These are phyloP conservation scores for Penicillium sp. DNA, from an alignment of 2,329 filamentous ascomycete genomes.

Conservation along the genomic window DNA sequence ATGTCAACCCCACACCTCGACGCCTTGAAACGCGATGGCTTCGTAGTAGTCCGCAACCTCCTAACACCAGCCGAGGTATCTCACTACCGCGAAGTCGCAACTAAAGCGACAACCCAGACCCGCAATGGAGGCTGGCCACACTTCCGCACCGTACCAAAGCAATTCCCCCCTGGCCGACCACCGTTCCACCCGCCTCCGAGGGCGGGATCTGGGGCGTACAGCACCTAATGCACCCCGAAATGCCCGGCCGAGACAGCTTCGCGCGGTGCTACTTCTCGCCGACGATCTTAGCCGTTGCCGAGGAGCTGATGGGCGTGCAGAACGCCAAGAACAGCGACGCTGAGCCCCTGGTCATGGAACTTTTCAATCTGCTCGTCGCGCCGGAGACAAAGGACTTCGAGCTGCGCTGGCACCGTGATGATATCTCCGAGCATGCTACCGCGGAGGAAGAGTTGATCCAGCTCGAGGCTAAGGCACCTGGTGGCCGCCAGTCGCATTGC, in stretches of 20 bases:
- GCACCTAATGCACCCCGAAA: conserved; percentile 73
- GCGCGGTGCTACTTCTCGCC: conserved; percentile 70
- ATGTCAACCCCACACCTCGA: conserved; percentile 45
- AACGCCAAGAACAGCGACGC: conserved; percentile 46
- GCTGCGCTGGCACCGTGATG: conserved; percentile 82
- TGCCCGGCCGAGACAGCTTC: conserved; percentile 63
- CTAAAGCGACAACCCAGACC: conserved; percentile 59
- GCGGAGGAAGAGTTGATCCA: conserved; percentile 65
- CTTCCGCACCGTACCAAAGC: conserved; percentile 81
- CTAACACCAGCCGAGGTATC: conserved; percentile 58
- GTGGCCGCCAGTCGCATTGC: conserved; percentile 62
- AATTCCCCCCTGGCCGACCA: conserved; percentile 84
- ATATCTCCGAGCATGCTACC: conserved; percentile 66
- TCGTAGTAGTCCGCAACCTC: conserved; percentile 68
- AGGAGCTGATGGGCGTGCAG: conserved; percentile 57
- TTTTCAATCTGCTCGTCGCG: conserved; percentile 81
- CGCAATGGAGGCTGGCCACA: conserved; percentile 74
- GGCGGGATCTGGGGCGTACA: conserved; percentile 86
- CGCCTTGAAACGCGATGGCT: conserved; percentile 69
- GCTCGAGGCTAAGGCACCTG: conserved; percentile 51
- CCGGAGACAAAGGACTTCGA: conserved; percentile 67
- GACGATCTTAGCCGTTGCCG: conserved; percentile 61
- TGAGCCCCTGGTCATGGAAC: conserved; percentile 75
- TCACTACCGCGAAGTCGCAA: conserved; percentile 60
- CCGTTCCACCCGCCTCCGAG: conserved; percentile 46